Evolutionary conservation across 257 asterid genomes (phyloP), one percentile per base, ranked within the genome.

Genomic region (Salvia splendens): DNA sequence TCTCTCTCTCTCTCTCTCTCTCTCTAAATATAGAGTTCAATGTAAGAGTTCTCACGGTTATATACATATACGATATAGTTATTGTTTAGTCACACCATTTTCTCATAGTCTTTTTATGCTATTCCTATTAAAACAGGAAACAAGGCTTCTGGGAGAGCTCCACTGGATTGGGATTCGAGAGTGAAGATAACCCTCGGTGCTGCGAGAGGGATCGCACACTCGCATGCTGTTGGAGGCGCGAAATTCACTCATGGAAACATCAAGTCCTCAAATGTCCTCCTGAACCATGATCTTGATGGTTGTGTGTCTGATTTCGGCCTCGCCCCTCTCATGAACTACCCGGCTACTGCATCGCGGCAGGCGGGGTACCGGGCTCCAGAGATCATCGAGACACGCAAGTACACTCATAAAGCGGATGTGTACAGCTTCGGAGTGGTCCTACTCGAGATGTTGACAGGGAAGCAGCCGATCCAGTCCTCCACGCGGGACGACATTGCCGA

Each of bases 391-490:
- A 82, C 92, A 1, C 77, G 91, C 17, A 89, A 86, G 63, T 91
- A 86, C 51, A 78, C 85, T 30, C 97, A 87, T 76, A 87, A 87
- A 64, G 86, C 98, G 5, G 97, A 92, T 17, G 97, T 89, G 42
- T 92, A 87, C 81, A 89, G 98, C 89, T 89, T 89, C 2, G 97
- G 98, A 0, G 98, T 92, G 42, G 46, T 92, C 28, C 79, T 92
- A 1, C 98, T 92, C 0, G 98, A 92, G 83, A 85, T 89, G 93
- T 95, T 92, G 0, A 92, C 98, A 0, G 98, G 98, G 2, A 92
- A 89, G 66, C 96, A 83, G 36, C 95, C 98, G 0, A 61, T 78
- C 24, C 95, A 84, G 43, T 89, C 97, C 1, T 91, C 96, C 0
- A 81, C 87, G 9, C 80, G 91, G 0, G 98, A 92, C 5, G 95